Conservation (phyloP, 2,329 filamentous ascomycete species). For the Sporothrix inflata region DNA sequence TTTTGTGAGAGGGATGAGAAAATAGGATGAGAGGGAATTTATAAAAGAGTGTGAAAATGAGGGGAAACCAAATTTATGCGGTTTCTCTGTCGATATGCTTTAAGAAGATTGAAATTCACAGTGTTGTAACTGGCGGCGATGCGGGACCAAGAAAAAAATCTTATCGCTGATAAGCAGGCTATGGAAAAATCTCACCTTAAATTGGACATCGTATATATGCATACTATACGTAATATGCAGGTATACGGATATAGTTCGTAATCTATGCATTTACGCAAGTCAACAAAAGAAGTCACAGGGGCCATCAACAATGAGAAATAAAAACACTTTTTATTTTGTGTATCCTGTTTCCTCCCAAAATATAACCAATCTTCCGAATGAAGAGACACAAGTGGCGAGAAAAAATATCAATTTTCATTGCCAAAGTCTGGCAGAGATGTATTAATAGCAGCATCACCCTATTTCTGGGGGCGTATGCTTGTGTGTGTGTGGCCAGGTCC, state of each 20-base stretch:
- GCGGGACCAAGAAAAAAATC: conserved; percentile 27
- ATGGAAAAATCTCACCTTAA: background rate
- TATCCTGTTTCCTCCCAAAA: conserved; percentile 4
- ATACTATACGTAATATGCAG: too few relatives aligned
- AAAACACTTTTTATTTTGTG: conserved; percentile 22
- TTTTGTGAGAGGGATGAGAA: conserved; percentile 5
- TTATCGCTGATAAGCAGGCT: conserved; percentile 30
- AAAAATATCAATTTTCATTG: conserved; percentile 9
- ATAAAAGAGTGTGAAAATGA: background rate
- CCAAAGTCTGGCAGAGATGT: background rate
- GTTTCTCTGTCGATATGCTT: background rate
- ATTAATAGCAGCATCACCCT: background rate
- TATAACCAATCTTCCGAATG: background rate
- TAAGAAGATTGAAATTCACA: background rate
- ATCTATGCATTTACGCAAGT: background rate
- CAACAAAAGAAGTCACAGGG: background rate
- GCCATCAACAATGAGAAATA: background rate
- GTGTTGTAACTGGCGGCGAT: background rate
- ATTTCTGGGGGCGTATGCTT: background rate
- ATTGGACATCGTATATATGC: background rate
- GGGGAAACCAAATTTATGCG: background rate
- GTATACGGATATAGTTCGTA: too few relatives aligned
- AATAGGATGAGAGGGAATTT: background rate
- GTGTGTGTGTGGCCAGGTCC: background rate
- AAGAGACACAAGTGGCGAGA: too few relatives aligned